Percentiles rank a stretch among this genome's conserved stretches.
Conservation (phyloP, 257 asterid genomes). For the Henckelia pumila region DNA sequence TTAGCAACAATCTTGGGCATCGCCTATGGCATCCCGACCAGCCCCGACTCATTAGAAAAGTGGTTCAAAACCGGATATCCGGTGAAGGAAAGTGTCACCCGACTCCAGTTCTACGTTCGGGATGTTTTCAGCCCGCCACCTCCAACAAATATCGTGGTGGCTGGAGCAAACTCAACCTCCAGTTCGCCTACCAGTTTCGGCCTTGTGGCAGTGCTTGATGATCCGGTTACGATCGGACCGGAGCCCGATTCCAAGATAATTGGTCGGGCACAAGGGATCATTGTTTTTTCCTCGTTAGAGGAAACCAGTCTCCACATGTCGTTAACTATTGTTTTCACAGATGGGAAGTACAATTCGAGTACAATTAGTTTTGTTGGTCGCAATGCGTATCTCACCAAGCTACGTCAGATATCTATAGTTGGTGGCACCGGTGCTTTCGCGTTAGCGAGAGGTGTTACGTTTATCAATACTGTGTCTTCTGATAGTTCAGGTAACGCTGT, state of each 20-base stretch:
- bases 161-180: conserved; percentile 1
- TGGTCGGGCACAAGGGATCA: conserved; percentile 9
- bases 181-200: background rate
- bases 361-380: conserved; percentile 1
- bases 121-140: background rate
- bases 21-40: no score
- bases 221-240: conserved; percentile 8
- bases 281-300: background rate
- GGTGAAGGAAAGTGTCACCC: background rate
- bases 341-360: conserved; percentile 12
- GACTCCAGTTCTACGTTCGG: conserved; percentile 7
- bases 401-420: conserved; percentile 2
- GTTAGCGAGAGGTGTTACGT: conserved; percentile 13
- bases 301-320: conserved; percentile 2
- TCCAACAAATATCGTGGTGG: background rate
- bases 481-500: background rate
- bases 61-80: no score
- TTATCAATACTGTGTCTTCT: background rate
- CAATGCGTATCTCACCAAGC: background rate
- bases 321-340: conserved; percentile 1
- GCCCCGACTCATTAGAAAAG: no score
- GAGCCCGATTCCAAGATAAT: background rate
- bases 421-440: conserved; percentile 22
- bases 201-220: conserved; percentile 2
- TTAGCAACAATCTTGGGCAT: no score